Percentiles rank a stretch among this genome's conserved stretches.
These are phyloP conservation scores for Collybiopsis luxurians DNA, from an alignment of 768 basidiomycete species.

Conservation along the genomic window DNA sequence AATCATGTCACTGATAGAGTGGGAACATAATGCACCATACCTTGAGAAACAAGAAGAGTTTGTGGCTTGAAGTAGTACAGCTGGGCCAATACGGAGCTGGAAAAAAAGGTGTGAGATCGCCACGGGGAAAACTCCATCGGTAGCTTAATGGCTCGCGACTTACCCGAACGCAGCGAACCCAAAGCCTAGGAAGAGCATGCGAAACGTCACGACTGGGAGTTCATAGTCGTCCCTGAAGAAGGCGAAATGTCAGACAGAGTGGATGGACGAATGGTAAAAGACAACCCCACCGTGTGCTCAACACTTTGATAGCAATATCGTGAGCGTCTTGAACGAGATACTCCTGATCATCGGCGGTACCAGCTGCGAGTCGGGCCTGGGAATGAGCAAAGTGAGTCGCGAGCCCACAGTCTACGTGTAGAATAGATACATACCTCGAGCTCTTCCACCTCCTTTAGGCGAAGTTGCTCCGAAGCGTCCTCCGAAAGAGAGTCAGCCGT, in stretches of 20 bases:
- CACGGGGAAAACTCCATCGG: background rate
- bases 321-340: slow-evolving; percentile 33
- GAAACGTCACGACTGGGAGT: slow-evolving; percentile 35
- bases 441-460: slow-evolving; percentile 1
- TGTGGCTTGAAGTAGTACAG: slow-evolving; percentile 38
- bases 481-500: background rate
- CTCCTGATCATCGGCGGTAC: slow-evolving; percentile 31
- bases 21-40: slow-evolving; percentile 21
- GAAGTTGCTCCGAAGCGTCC: background rate
- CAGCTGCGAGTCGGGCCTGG: slow-evolving; percentile 27
- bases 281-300: slow-evolving; percentile 16
- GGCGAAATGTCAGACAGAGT: background rate
- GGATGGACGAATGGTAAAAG: background rate
- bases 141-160: no score
- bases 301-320: slow-evolving; percentile 38
- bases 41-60: slow-evolving; percentile 29
- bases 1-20: slow-evolving; percentile 26
- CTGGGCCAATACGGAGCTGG: slow-evolving; percentile 27
- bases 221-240: slow-evolving; percentile 32
- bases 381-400: slow-evolving; percentile 4
- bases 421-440: background rate
- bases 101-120: background rate
- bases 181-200: slow-evolving; percentile 36
- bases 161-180: slow-evolving; percentile 39
- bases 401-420: background rate